phyloP scores from a whole-genome alignment of 768 basidiomycete species.

The Boletus rufocinnamomeus region DNA sequence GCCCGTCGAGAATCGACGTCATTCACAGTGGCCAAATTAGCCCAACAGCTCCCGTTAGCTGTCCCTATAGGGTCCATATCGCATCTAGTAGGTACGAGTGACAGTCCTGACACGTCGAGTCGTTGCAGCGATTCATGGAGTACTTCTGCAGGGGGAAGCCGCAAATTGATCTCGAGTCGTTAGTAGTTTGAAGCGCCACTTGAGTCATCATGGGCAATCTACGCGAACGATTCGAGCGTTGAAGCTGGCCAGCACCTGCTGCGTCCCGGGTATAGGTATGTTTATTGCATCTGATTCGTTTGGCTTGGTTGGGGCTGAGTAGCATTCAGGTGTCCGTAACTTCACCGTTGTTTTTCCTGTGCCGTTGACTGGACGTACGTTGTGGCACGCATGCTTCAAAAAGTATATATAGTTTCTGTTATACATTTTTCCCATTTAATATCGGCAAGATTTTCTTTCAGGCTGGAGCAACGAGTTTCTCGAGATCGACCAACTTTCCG shows the following conservation, averaged over 20 bases:
- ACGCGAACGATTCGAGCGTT: background rate
- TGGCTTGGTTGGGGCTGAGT: background rate
- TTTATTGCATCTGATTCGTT: background rate
- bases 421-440: background rate
- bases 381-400: background rate
- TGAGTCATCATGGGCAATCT: background rate
- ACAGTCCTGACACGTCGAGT: background rate
- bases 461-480: conserved; percentile 30
- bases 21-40: background rate
- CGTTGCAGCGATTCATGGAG: background rate
- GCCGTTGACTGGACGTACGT: background rate
- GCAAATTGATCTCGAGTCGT: background rate
- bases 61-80: background rate
- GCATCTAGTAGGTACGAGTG: background rate
- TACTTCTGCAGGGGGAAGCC: background rate
- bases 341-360: no score
- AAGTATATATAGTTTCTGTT: background rate
- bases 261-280: background rate
- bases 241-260: background rate
- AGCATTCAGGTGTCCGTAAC: background rate
- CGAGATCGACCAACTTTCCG: conserved; percentile 60
- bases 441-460: background rate
- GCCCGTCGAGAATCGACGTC: background rate
- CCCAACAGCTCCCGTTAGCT: no score
- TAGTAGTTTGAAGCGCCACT: background rate